phyloP scores from a whole-genome alignment of 2,329 filamentous ascomycete genomes.

The Esteya vermicola region DNA sequence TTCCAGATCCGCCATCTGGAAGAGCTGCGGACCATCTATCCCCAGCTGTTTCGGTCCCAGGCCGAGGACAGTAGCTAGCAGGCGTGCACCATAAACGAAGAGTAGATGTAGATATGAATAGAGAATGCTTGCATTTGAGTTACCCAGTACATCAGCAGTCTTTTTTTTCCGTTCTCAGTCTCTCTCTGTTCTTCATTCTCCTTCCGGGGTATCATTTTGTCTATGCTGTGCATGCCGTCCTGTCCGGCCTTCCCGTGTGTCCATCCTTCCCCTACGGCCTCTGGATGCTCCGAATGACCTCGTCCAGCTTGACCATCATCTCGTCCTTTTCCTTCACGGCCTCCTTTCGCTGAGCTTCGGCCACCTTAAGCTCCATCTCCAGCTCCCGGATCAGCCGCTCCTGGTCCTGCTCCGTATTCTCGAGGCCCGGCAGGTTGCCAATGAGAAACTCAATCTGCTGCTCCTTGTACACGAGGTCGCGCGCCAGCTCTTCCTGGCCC shows the following conservation, averaged over 20 bases:
- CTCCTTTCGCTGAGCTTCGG: conserved; percentile 47
- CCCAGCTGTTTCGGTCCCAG: conserved; percentile 88
- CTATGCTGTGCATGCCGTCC: no score
- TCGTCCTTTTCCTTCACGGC: conserved; percentile 50
- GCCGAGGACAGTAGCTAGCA: conserved; percentile 3
- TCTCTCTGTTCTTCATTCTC: no score
- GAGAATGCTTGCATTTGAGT: no score
- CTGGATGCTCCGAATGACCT: conserved; percentile 44
- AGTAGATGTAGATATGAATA: background rate
- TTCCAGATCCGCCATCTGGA: conserved; percentile 63
- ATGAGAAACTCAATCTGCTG: conserved; percentile 73
- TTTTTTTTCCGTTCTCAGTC: no score
- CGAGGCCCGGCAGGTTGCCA: conserved; percentile 59
- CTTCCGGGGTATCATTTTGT: conserved; percentile 4
- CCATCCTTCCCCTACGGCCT: conserved; percentile 29
- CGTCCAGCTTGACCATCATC: conserved; percentile 44
- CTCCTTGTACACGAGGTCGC: conserved; percentile 64
- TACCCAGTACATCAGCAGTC: no score
- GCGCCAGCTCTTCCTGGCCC: conserved; percentile 57
- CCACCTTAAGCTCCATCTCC: conserved; percentile 49
- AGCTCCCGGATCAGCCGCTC: conserved; percentile 50
- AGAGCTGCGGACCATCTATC: conserved; percentile 63
- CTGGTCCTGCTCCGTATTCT: conserved; percentile 67
- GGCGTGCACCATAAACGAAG: no score
- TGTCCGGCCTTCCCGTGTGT: no score